These are phyloP conservation scores for Aspergillus aculeatinus DNA, from an alignment of 2,329 filamentous ascomycete species.

Conservation along the genomic window DNA sequence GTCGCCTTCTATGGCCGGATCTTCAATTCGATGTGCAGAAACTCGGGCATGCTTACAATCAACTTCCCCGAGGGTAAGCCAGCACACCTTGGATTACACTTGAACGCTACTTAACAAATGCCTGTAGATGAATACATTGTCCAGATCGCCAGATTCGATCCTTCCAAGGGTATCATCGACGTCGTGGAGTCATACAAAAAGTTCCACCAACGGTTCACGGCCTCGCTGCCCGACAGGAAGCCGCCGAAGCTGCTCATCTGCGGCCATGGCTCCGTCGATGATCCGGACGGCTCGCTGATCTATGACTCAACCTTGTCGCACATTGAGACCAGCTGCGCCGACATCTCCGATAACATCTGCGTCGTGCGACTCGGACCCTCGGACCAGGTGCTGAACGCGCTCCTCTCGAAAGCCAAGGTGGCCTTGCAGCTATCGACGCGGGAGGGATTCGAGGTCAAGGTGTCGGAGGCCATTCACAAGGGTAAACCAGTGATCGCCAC, in stretches of 20 bases:
- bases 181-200: constrained; percentile 74
- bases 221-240: constrained; percentile 49
- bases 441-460: constrained; percentile 84
- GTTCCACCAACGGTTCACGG: constrained; percentile 61
- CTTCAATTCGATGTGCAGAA: constrained; percentile 65
- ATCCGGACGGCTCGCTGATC: constrained; percentile 71
- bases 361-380: constrained; percentile 75
- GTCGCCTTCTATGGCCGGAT: constrained; percentile 70
- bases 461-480: constrained; percentile 78
- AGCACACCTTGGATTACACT: background rate
- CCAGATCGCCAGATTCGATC: constrained; percentile 80
- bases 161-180: constrained; percentile 76
- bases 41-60: constrained; percentile 51
- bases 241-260: constrained; percentile 72
- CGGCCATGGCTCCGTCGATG: constrained; percentile 77
- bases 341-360: constrained; percentile 65
- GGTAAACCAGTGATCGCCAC: constrained; percentile 76
- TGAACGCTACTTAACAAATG: background rate
- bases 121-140: constrained; percentile 66
- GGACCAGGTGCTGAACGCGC: constrained; percentile 75
- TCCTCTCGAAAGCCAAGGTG: constrained; percentile 70
- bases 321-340: constrained; percentile 62
- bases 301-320: constrained; percentile 70
- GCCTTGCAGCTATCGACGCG: constrained; percentile 77
- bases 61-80: constrained; percentile 37